Base-by-base conservation (phyloP, 1,284 basidiomycete genomes). In the Pseudomicrostroma phylloplanum region DNA sequence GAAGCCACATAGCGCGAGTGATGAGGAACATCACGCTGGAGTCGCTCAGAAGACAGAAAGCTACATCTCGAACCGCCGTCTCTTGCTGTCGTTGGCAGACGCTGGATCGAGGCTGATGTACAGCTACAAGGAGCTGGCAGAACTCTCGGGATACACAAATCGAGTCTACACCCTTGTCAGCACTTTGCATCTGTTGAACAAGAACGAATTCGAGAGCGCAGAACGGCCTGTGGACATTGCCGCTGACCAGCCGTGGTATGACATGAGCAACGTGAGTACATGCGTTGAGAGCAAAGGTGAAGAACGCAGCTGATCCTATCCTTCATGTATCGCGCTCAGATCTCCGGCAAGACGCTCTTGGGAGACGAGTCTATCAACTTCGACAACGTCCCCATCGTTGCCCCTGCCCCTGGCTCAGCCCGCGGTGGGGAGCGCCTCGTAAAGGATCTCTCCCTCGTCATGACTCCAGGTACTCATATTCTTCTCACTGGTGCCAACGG, bases 71-170 rank as follows among this genome's bases (percentile, higher is more conserved):
- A 63, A 63, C 17, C 86, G 92, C n/a, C 86, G 93, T 21, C 84
- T 97, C 3, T 84, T 97, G 1, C 84, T 97, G 41, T 92, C 92
- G 0, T 85, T 96, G 6, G 92, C 93, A 2, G 93, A 98, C 73
- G 94, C 93, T 0, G 94, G 93, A 21, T 92, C 92, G 1, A 84
- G 92, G 42, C 82, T 96, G 49, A 92, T 92, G 90, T 91, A 90
- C 76, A 88, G 89, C 7, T 90, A 91, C 80, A 91, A 91, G 69
- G 76, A 74, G 56, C 83, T 98, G 1, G 87, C 96, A 49, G 91
- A 96, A 78, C 85, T 97, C 26, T 91, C 92, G 0, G 93, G 93
- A 9, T 87, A 92, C 69, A 96, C 93, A 0, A 58, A 62, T 19
- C 41, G 61, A 7, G 84, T 97, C 4, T 96, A 96, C 81, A 87